Percentiles rank a stretch among this genome's conserved stretches.
These are phyloP conservation scores for Schoenoplectus triqueter DNA, from an alignment of 202 grass and related monocot genomes.

Conservation along the genomic window DNA sequence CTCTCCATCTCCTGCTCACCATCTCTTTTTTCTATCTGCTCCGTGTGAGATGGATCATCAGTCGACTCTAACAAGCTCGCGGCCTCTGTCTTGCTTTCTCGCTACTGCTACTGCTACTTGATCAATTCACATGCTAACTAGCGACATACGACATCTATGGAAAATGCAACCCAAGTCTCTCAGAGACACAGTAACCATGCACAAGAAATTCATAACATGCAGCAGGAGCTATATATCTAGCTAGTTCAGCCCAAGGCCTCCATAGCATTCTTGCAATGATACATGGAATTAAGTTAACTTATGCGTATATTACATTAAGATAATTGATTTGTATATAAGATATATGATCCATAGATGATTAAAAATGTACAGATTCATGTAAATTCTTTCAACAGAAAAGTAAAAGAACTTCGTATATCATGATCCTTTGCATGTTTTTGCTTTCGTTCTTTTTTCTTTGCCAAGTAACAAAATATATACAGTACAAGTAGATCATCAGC, in stretches of 20 bases:
- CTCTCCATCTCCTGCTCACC: background rate
- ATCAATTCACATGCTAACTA: background rate
- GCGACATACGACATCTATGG: background rate
- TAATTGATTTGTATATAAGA: background rate
- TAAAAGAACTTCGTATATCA: background rate
- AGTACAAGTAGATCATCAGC: background rate
- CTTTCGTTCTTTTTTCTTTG: background rate
- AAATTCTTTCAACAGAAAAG: background rate
- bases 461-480: background rate
- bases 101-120: background rate
- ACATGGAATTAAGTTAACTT: background rate
- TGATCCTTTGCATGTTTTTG: background rate
- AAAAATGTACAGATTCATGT: slow-evolving; percentile 18
- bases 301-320: background rate
- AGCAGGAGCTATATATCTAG: background rate
- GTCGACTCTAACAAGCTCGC: background rate
- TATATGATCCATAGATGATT: background rate
- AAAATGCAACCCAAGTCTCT: too few relatives aligned
- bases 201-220: slow-evolving; percentile 6
- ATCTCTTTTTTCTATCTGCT: slow-evolving; percentile 18
- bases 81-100: background rate
- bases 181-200: background rate
- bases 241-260: background rate
- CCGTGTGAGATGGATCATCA: background rate
- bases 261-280: background rate